Evolutionary conservation across 331 rosid genomes (phyloP), one percentile per base, ranked within the genome.

Genomic region (Rosa hybrid): DNA sequence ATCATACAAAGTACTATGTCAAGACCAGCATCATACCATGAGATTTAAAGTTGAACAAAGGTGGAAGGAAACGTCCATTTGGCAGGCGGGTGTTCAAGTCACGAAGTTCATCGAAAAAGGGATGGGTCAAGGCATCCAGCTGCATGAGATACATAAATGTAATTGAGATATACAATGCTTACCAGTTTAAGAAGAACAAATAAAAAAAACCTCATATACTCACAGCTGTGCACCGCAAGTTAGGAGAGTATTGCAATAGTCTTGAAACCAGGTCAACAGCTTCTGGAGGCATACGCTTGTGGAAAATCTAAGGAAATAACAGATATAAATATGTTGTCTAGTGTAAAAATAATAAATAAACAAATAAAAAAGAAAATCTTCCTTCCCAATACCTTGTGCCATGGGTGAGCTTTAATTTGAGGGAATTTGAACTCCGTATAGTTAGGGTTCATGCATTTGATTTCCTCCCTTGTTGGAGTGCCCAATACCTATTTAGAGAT

Each of bases 401-500:
- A 93, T 63, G 98, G 98, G 74, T 91, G 98, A 39, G 97, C 97
- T 86, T 93, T 93, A 62, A 93, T 91, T 77, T 93, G 98, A 49
- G 98, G 98, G 88, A 93, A 93, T 77, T 89, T 93, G 84, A 90
- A 93, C 85, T 93, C 98, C 7, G 97, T 93, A 70, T 93, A 93
- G 86, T 93, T 90, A 68, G 97, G 98, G 77, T 93, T 93, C 98
- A 93, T 93, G 89, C 98, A 93, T 77, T 93, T 93, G 65, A 93
- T 93, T 88, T 93, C 98, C 82, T 93, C 98, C 88, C 98, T 88
- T 68, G 98, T 93, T 20, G 98, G 98, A 68, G 98, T 93, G 78
- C 98, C 98, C 83, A 93, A 80, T 84, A 93, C 94, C 97, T 93
- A 81, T 60, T 51, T 44, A 39, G 39, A 41, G 72, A 73, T 63